These are phyloP conservation scores for Apophysomyces trapeziformis DNA, from an alignment of 371 early-diverging fungal genomes.

Conservation along the genomic window DNA sequence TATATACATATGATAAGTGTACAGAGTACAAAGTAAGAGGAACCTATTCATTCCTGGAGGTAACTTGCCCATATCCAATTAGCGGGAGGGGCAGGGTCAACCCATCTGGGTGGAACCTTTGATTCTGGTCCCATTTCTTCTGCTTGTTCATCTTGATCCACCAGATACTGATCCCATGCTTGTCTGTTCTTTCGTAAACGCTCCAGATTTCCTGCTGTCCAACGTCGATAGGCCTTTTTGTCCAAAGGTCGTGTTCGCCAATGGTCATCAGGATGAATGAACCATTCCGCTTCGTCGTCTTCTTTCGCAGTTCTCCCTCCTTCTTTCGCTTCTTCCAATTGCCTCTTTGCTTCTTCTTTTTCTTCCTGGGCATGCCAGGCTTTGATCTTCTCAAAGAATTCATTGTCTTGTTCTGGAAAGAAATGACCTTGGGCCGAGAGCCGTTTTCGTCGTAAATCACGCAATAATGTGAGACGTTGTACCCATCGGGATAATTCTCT, in stretches of 20 bases:
- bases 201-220: constrained; percentile 42
- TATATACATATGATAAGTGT: background rate
- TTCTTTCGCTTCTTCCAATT: constrained; percentile 6
- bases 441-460: constrained; percentile 34
- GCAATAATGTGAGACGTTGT: constrained; percentile 28
- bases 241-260: constrained; percentile 32
- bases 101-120: constrained; percentile 46
- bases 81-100: constrained; percentile 46
- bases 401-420: constrained; percentile 53
- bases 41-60: background rate
- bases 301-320: constrained; percentile 18
- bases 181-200: constrained; percentile 30
- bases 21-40: too few species aligned
- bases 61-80: constrained; percentile 47
- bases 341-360: constrained; percentile 11
- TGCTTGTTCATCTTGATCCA: background rate
- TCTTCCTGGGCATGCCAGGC: constrained; percentile 27
- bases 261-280: constrained; percentile 33
- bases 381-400: constrained; percentile 48
- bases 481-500: constrained; percentile 26
- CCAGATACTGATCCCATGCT: constrained; percentile 46
- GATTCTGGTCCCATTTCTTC: background rate
- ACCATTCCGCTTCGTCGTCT: constrained; percentile 16
- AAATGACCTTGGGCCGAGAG: constrained; percentile 49
- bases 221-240: constrained; percentile 35